Evolutionary conservation across 352 stramenopile species (phyloP).

Genomic region (Thalassiosira hispida): DNA sequence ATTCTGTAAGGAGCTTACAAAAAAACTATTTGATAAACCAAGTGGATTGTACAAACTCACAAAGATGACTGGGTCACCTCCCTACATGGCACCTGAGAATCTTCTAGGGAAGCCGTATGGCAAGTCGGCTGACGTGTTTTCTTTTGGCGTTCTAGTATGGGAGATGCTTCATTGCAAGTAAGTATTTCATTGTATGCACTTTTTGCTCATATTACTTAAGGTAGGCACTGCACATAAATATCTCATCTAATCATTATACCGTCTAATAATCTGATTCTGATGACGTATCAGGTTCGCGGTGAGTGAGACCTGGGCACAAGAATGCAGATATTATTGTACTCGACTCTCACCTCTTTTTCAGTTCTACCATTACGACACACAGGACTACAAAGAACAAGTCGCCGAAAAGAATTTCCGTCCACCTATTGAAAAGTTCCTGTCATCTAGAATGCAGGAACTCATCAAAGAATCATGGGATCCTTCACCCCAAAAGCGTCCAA

Average conservation of each 20-base stretch:
- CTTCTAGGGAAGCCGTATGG: slow-evolving; percentile 59
- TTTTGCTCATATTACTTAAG: not conserved
- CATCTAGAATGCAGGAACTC: slow-evolving; percentile 33
- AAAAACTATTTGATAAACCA: slow-evolving; percentile 28
- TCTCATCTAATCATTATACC: too few species aligned
- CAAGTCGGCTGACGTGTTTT: slow-evolving; percentile 56
- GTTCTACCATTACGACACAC: slow-evolving; percentile 40
- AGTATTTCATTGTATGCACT: not conserved
- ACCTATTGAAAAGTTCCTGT: slow-evolving; percentile 29
- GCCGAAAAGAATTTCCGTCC: slow-evolving; percentile 32
- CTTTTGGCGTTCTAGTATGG: slow-evolving; percentile 54
- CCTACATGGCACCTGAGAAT: slow-evolving; percentile 58
- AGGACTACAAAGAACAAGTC: slow-evolving; percentile 33
- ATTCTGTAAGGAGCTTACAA: slow-evolving; percentile 51
- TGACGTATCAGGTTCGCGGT: too few species aligned
- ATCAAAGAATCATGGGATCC: slow-evolving; percentile 42
- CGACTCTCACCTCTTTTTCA: slow-evolving; percentile 10
- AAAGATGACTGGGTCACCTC: slow-evolving; percentile 19
- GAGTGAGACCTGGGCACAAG: too few species aligned
- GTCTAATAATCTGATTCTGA: too few species aligned
- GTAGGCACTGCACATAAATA: too few species aligned
- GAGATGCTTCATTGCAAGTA: slow-evolving; percentile 54
- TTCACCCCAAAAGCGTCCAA: slow-evolving; percentile 33
- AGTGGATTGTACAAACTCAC: slow-evolving; percentile 51
- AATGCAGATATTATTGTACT: too few species aligned